Percentiles rank a stretch among this genome's conserved stretches.
Conservation (phyloP, 2,329 filamentous ascomycete genomes). For the Amesomyces nigricolor region DNA sequence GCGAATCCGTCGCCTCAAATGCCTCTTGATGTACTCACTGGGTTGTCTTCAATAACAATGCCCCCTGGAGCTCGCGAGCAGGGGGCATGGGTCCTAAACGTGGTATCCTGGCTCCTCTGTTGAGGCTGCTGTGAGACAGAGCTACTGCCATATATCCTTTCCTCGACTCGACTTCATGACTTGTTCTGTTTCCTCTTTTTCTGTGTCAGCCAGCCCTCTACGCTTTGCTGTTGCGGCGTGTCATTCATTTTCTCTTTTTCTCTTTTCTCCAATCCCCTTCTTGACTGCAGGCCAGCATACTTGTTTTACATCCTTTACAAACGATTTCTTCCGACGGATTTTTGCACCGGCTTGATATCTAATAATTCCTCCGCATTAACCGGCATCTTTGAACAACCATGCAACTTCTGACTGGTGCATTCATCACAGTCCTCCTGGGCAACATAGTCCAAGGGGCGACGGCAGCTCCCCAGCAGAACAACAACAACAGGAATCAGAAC, state of each 20-base stretch:
- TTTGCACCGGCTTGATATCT: conserved; percentile 13
- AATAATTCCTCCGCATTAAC: background rate
- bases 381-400: conserved; percentile 19
- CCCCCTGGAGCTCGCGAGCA: background rate
- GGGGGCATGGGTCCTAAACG: background rate
- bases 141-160: conserved; percentile 20
- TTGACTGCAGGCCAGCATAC: conserved; percentile 27
- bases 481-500: background rate
- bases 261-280: conserved; percentile 18
- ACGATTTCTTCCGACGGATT: conserved; percentile 13
- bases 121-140: conserved; percentile 19
- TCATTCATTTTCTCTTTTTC: conserved; percentile 10
- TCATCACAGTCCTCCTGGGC: conserved; percentile 25
- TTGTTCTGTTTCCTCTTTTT: conserved; percentile 7
- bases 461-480: conserved; percentile 15
- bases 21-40: background rate
- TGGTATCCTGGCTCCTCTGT: conserved; percentile 19
- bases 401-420: conserved; percentile 23
- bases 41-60: background rate
- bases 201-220: background rate
- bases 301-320: conserved; percentile 19
- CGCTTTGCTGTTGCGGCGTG: background rate
- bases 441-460: conserved; percentile 22
- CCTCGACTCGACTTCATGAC: conserved; percentile 3
- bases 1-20: background rate